Evolutionary conservation across 2,329 filamentous ascomycete species (phyloP).

Genomic region (Talaromyces verruculosus): DNA sequence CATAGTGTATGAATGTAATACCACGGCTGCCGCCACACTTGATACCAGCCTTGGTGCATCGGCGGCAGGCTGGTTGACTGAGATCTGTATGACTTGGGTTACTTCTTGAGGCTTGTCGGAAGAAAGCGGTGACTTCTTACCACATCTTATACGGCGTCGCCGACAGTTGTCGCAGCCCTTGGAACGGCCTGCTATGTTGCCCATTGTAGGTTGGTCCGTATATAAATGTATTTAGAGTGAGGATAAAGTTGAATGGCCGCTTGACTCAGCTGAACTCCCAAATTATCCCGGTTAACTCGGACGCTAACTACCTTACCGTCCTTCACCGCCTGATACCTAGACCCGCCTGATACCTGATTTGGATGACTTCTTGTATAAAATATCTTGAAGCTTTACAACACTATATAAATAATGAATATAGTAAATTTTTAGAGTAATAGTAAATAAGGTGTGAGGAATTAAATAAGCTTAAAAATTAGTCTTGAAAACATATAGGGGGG

Average conservation of each 20-base stretch:
- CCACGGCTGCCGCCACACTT: conserved; percentile 6
- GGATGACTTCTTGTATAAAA: too few relatives aligned
- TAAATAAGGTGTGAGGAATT: too few relatives aligned
- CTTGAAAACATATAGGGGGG: not conserved
- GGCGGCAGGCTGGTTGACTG: conserved; percentile 5
- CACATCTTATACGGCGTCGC: conserved; percentile 14
- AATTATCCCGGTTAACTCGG: not conserved
- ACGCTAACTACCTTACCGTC: too few relatives aligned
- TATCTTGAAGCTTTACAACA: too few relatives aligned
- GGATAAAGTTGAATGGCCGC: not conserved
- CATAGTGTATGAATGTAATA: conserved; percentile 13
- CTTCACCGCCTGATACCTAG: too few relatives aligned
- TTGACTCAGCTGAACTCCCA: not conserved
- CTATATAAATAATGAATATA: too few relatives aligned
- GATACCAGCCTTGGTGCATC: not conserved
- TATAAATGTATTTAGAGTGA: not conserved
- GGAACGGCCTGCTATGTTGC: conserved; percentile 7
- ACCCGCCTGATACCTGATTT: too few relatives aligned
- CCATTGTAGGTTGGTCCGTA: not conserved
- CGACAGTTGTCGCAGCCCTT: conserved; percentile 9
- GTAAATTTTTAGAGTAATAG: too few relatives aligned
- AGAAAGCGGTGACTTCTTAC: not conserved
- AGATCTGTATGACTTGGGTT: not conserved
- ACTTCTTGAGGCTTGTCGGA: not conserved
- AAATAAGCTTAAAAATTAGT: too few relatives aligned